Percentiles rank a stretch among this genome's conserved stretches.
These are phyloP conservation scores for Murraya paniculata DNA, from an alignment of 345 rosid species.

Conservation along the genomic window DNA sequence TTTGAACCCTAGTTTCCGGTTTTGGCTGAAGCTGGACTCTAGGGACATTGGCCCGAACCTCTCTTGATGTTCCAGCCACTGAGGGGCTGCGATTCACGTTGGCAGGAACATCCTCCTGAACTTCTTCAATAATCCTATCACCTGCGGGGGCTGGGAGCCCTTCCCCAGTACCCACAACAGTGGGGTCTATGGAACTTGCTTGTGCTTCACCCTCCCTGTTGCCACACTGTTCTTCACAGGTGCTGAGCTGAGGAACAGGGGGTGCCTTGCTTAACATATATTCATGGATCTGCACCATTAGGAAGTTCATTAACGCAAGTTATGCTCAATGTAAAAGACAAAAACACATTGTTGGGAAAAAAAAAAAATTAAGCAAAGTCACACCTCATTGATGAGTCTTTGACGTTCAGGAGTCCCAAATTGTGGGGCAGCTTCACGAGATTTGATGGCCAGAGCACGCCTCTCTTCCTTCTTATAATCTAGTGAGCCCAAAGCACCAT, in stretches of 20 bases:
- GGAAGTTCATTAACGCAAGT: constrained; percentile 1
- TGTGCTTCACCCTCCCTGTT: constrained; percentile 22
- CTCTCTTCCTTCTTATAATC: constrained; percentile 93
- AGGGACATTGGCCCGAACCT: constrained; percentile 30
- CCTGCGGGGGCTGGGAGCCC: constrained; percentile 28
- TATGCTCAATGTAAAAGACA: not conserved
- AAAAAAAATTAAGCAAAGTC: not conserved
- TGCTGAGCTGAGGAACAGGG: constrained; percentile 43
- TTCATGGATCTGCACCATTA: constrained; percentile 66
- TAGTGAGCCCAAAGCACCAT: constrained; percentile 90
- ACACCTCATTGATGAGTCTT: constrained; percentile 83
- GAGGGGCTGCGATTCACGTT: constrained; percentile 29
- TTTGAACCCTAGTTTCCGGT: constrained; percentile 42
- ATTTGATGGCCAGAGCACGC: constrained; percentile 71
- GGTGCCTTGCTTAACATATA: constrained; percentile 85
- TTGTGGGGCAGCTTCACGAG: constrained; percentile 83
- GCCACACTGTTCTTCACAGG: constrained; percentile 25
- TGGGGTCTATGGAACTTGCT: constrained; percentile 16
- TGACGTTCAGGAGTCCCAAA: constrained; percentile 82
- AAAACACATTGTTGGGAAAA: not conserved
- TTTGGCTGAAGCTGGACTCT: constrained; percentile 31
- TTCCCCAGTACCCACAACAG: constrained; percentile 18
- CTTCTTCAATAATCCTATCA: constrained; percentile 47
- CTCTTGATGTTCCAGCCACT: constrained; percentile 27
- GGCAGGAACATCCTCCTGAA: constrained; percentile 35